Evolutionary conservation across 768 basidiomycete genomes (phyloP), one percentile per base, ranked within the genome.

Genomic region (Hericium coralloides): DNA sequence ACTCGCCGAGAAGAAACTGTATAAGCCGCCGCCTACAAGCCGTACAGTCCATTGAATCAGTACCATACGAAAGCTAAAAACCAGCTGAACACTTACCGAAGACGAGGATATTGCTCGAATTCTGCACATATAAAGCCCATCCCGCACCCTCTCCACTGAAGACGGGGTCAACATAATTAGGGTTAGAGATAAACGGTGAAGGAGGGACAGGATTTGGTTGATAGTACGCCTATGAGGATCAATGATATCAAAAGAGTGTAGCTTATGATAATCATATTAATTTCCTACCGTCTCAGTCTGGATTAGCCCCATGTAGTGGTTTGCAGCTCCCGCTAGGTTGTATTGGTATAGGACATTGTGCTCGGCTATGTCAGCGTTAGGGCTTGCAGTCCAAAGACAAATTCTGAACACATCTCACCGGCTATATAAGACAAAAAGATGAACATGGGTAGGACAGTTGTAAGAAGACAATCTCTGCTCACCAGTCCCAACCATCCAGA

Each of bases 401-500:
- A 6, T 31, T 31, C 31, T 31, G 10, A 31, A 31, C 31, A 31
- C 6, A 31, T 31, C 31, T 31, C 31, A 31, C 31, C 31, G 31
- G 31, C 31, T 31, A 9, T 5, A 31, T 31, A 31, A 31, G 31
- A 31, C 31, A 9, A 31, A 9, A 31, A 31, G 31, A 31, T 31
- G 31, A 31, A 9, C 10, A 8, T 31, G 7, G 31, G 31, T 8
- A 31, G 7, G 31, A 31, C 7, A 31, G 31, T 8, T 8, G 6
- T 31, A 3, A 26, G 31, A 31, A 9, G 31, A 9, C 6, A 9
- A 31, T 31, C 31, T 31, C 58, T 18, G 65, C 78, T 38, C 58
- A 74, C 67, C 70, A 39, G 89, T 90, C 18, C 89, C 89, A 56
- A 91, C 82, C 73, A 92, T 66, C 89, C 88, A 91, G 12, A 89